These are phyloP conservation scores for Alternaria triticina DNA, from an alignment of 2,329 filamentous ascomycete genomes.

Conservation along the genomic window DNA sequence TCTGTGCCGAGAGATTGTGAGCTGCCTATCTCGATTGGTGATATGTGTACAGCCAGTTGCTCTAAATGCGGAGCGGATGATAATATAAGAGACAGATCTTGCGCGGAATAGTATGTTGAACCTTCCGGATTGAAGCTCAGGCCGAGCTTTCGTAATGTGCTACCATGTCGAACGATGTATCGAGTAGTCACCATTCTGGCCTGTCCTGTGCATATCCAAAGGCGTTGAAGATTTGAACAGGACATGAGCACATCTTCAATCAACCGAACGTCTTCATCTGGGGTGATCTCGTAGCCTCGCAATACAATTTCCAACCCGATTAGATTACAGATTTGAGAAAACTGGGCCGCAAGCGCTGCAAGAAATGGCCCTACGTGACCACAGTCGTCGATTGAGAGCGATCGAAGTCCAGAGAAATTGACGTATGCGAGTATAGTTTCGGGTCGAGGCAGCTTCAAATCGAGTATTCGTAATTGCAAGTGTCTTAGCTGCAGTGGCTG, in stretches of 20 bases:
- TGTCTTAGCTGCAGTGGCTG: not conserved
- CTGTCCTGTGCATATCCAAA: not conserved
- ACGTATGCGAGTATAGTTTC: not conserved
- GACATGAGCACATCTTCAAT: not conserved
- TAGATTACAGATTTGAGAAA: not conserved
- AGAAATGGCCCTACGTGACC: not conserved
- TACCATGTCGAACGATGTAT: not conserved
- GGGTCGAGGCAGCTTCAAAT: not conserved
- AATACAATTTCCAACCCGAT: not conserved
- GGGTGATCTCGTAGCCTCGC: not conserved
- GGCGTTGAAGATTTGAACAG: not conserved
- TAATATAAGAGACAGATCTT: not conserved
- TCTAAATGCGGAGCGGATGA: not conserved
- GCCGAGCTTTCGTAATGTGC: not conserved
- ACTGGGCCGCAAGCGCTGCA: not conserved
- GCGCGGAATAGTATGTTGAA: not conserved
- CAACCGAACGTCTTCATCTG: not conserved
- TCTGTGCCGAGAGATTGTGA: not conserved
- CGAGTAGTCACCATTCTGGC: not conserved
- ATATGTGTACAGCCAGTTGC: not conserved
- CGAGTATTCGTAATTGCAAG: not conserved
- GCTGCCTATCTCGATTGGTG: not conserved
- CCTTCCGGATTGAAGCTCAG: not conserved
- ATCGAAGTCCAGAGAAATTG: not conserved
- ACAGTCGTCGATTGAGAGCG: not conserved